Base-by-base conservation (phyloP, 495 filamentous ascomycete genomes). In the Pseudotulostoma volvatum region DNA sequence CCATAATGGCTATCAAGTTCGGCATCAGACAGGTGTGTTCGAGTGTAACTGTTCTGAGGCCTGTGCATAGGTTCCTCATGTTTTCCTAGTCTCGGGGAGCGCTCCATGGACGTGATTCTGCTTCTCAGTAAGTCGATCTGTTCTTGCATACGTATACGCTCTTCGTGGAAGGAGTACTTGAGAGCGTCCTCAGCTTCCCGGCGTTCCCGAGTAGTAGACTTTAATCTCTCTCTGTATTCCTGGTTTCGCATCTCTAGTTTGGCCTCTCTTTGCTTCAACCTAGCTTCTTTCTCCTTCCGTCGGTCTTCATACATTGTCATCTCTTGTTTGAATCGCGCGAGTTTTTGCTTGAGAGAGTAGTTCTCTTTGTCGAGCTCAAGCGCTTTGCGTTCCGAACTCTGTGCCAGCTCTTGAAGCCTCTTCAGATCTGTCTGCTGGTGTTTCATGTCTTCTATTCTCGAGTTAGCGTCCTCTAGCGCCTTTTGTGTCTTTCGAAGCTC, bases 351-450 rank as follows among this genome's bases (percentile, higher is more conserved):
- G 30, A 77, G 51, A 0, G 55, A 52, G 14, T 51, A 44, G 21
- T 78, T 66, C 35, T 78, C 68, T 38, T 71, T 70, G 46, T 71
- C 66, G 7, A 81, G 59, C 14, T 68, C 64, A 3, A 68, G 62
- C 9, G 74, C 74, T 47, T 79, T 79, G 37, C 69, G 64, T 40
- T 81, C 75, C 20, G 79, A 79, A 48, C 69, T 75, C 37, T 76
- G 64, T 33, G 75, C 59, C 21, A 78, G 67, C 39, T 71, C 44
- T 21, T 52, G 57, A 7, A 71, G 53, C 44, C 46, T 71, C 55
- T 37, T 71, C 55, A 62, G 72, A 18, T 67, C 60, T 4, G 51
- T 44, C 57, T 46, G 55, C 43, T 54, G 71, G 54, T 43, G 68
- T 46, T 75, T 77, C 44, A 77, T 65, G 36, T 76, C 67, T 14